Percentiles rank a stretch among this genome's conserved stretches.
Conservation (phyloP, 257 asterid species). For the Thymus quinquecostatus region DNA sequence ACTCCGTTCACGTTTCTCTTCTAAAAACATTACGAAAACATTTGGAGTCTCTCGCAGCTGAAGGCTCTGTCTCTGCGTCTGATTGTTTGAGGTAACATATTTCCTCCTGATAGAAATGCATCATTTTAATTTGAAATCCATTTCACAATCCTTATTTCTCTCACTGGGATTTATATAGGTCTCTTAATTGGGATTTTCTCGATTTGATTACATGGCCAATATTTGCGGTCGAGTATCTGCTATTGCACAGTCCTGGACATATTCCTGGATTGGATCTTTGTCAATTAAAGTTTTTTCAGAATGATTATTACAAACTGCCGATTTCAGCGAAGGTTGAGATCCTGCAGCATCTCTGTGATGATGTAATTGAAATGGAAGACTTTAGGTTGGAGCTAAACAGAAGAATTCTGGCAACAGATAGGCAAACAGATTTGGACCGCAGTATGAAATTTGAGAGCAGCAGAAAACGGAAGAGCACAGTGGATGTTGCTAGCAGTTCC, state of each 20-base stretch:
- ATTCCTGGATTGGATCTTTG: conserved; percentile 64
- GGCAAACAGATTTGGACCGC: conserved; percentile 54
- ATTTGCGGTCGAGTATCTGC: conserved; percentile 78
- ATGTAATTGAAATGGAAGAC: conserved; percentile 75
- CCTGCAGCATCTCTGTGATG: conserved; percentile 88
- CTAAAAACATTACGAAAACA: conserved; percentile 77
- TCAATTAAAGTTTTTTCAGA: conserved; percentile 56
- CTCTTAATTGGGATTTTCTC: conserved; percentile 90
- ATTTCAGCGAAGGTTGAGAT: conserved; percentile 72
- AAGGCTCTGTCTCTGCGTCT: conserved; percentile 67
- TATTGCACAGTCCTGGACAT: conserved; percentile 65
- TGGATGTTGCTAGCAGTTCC: conserved; percentile 59
- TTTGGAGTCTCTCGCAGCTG: conserved; percentile 68
- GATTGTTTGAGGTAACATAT: conserved; percentile 73
- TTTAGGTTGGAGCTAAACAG: conserved; percentile 71
- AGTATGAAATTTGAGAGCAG: conserved; percentile 45
- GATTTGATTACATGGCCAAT: conserved; percentile 97
- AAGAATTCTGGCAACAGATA: conserved; percentile 64
- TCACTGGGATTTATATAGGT: conserved; percentile 50
- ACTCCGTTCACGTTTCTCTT: conserved; percentile 81
- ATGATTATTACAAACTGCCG: conserved; percentile 71
- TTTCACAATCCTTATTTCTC: conserved; percentile 32
- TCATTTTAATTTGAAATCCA: conserved; percentile 23
- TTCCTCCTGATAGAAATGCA: conserved; percentile 28
- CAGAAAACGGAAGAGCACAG: conserved; percentile 57